Percentiles rank a stretch among this genome's conserved stretches.
These are phyloP conservation scores for Plasmodium gonderi DNA, from an alignment of 169 alveolate species.

Conservation along the genomic window DNA sequence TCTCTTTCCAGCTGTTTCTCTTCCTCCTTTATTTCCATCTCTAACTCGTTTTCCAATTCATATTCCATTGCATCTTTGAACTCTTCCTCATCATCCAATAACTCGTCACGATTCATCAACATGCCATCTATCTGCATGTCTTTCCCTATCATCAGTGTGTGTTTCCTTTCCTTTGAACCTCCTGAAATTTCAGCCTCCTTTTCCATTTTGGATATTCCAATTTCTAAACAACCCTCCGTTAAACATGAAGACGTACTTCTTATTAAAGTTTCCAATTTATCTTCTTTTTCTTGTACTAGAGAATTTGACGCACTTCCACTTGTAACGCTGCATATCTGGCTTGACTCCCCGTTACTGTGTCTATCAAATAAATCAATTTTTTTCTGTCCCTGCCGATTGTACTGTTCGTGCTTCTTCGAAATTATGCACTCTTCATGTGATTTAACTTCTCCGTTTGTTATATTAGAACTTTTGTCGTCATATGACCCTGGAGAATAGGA, in stretches of 20 bases:
- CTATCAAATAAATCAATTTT: neutral
- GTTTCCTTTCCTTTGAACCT: neutral
- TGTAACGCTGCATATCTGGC: neutral
- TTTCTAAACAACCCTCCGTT: neutral
- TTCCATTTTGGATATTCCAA: neutral
- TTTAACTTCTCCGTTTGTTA: neutral
- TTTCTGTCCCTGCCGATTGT: neutral
- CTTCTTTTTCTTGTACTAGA: neutral
- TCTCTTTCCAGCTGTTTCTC: constrained; percentile 18
- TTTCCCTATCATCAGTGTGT: neutral
- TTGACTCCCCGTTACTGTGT: neutral
- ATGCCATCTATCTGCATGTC: neutral
- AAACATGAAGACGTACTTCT: neutral
- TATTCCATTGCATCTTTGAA: neutral
- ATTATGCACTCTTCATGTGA: neutral
- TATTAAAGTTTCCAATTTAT: neutral
- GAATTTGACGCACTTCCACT: neutral
- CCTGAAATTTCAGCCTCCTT: neutral
- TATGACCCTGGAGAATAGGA: neutral
- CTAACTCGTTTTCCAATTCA: constrained; percentile 16
- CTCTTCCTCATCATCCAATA: neutral
- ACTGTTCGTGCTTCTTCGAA: neutral
- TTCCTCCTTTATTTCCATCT: constrained; percentile 22
- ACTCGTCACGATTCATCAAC: neutral
- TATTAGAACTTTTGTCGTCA: neutral